These are phyloP conservation scores for Vickermania ingenoplastis DNA, from an alignment of 208 protist species.

Conservation along the genomic window DNA sequence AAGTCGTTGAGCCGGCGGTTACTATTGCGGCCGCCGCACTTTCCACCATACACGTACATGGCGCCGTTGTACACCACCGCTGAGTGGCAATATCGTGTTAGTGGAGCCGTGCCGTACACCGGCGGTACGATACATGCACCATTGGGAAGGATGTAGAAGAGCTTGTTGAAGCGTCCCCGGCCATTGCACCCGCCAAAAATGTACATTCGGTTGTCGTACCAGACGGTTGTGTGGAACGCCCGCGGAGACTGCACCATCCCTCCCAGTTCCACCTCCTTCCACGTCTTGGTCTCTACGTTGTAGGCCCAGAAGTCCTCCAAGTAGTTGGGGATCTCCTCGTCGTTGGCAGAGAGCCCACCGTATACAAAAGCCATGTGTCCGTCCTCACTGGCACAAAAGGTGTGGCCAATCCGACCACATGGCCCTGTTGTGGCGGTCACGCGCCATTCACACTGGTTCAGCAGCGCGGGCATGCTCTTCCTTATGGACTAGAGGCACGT, in stretches of 20 bases:
- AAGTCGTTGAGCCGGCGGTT: conserved; percentile 77
- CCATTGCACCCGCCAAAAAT: conserved; percentile 87
- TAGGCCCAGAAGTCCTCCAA: conserved; percentile 78
- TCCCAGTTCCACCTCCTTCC: conserved; percentile 41
- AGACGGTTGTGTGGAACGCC: conserved; percentile 81
- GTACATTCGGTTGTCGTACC: conserved; percentile 51
- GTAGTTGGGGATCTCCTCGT: conserved; percentile 65
- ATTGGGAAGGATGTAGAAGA: conserved; percentile 65
- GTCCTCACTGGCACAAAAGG: conserved; percentile 56
- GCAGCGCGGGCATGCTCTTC: conserved; percentile 5
- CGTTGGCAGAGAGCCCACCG: conserved; percentile 81
- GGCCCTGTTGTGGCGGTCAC: conserved; percentile 33
- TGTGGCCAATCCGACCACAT: conserved; percentile 78
- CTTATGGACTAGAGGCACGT: too few species aligned
- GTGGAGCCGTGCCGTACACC: conserved; percentile 12
- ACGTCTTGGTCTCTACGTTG: conserved; percentile 54
- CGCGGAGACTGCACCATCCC: conserved; percentile 59
- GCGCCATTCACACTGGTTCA: conserved; percentile 30
- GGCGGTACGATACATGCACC: conserved; percentile 22
- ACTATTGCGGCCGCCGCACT: conserved; percentile 83
- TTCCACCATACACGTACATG: conserved; percentile 86
- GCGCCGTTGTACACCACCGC: conserved; percentile 54
- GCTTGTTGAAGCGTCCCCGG: conserved; percentile 69
- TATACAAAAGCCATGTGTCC: conserved; percentile 77
- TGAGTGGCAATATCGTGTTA: conserved; percentile 81